These are phyloP conservation scores for Haberlea rhodopensis DNA, from an alignment of 257 asterid genomes.

Conservation along the genomic window DNA sequence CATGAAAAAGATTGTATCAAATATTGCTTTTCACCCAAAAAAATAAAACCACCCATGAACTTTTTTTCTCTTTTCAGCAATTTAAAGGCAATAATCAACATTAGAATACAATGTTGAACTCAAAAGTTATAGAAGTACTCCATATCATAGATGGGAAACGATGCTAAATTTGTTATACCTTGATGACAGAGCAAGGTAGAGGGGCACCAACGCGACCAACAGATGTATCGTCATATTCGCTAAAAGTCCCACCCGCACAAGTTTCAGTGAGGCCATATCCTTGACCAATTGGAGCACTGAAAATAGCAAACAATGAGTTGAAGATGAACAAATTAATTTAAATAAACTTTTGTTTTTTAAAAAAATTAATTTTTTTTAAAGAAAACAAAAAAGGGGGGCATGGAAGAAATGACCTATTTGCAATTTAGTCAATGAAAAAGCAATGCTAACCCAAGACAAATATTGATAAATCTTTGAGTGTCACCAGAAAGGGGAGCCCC, in stretches of 20 bases:
- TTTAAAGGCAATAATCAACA: neutral
- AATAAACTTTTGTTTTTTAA: too few relatives aligned
- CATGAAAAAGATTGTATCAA: neutral
- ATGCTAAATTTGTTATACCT: constrained; percentile 43
- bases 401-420: neutral
- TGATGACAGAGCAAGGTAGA: constrained; percentile 78
- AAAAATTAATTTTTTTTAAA: constrained; percentile 7
- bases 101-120: neutral
- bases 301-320: constrained; percentile 24
- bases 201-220: constrained; percentile 99
- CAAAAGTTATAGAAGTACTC: neutral
- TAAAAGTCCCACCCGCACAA: constrained; percentile 98
- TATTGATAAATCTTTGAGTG: constrained; percentile 95
- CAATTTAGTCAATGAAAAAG: neutral
- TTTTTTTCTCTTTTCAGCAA: neutral
- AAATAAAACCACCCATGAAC: neutral
- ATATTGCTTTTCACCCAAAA: neutral
- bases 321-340: constrained; percentile 11
- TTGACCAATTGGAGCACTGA: constrained; percentile 96
- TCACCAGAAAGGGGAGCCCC: constrained; percentile 97
- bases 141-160: neutral
- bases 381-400: neutral
- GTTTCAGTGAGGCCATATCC: constrained; percentile 99
- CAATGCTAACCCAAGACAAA: constrained; percentile 83
- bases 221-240: constrained; percentile 89